Evolutionary conservation across 2,329 filamentous ascomycete genomes (phyloP).

Genomic region (Ilyonectria sp.): DNA sequence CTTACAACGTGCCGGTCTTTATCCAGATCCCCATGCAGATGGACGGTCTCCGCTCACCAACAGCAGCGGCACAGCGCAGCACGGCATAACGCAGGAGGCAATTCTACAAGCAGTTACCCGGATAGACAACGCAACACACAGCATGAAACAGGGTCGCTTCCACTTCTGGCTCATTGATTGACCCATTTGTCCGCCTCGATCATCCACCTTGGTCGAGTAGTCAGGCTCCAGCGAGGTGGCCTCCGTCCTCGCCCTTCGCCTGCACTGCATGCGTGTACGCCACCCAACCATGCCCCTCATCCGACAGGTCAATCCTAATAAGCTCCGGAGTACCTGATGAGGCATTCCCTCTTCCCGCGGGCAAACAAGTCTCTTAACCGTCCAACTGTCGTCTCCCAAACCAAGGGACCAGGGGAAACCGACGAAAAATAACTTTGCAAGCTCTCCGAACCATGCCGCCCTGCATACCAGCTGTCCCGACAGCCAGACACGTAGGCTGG

Average conservation of each 20-base stretch:
- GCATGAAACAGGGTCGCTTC: not conserved
- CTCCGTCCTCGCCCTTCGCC: not conserved
- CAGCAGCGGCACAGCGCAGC: conserved; percentile 12
- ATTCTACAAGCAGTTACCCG: not conserved
- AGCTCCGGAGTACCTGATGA: not conserved
- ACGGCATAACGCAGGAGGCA: conserved; percentile 11
- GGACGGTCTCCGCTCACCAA: conserved; percentile 13
- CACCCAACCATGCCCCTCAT: conserved; percentile 1
- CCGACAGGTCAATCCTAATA: not conserved
- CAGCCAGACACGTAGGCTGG: not conserved
- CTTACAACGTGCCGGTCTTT: conserved; percentile 3
- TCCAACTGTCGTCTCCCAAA: conserved; percentile 12
- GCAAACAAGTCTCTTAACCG: conserved; percentile 3
- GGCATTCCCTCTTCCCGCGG: conserved; percentile 2
- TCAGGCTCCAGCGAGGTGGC: not conserved
- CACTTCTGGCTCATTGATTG: not conserved
- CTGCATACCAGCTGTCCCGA: conserved; percentile 21
- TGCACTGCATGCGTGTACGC: not conserved
- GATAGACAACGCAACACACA: conserved; percentile 2
- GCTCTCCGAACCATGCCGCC: conserved; percentile 2
- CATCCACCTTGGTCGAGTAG: not conserved
- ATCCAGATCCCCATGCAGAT: conserved; percentile 18
- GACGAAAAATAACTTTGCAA: conserved; percentile 11
- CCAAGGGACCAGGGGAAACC: conserved; percentile 16
- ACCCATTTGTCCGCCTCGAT: not conserved